A percentile compares a stretch with the other conserved stretches of the same genome.
Conservation (phyloP, 2,329 filamentous ascomycete genomes). For the Helotiales sp. region DNA sequence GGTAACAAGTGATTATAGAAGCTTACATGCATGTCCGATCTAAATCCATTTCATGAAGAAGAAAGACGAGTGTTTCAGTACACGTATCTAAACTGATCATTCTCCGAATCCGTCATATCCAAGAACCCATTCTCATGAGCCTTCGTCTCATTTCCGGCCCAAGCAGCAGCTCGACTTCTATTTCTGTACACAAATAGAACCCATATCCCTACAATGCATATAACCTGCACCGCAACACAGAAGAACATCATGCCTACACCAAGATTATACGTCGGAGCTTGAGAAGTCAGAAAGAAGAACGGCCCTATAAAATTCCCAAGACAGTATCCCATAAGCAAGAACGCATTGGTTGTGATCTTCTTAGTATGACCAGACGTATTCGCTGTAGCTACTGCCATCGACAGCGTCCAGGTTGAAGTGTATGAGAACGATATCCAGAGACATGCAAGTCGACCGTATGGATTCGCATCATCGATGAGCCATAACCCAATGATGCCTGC, state of each 20-base stretch:
- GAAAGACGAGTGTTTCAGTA: too few species aligned
- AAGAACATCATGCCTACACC: constrained; percentile 52
- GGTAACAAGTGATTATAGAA: too few species aligned
- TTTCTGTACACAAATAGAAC: constrained; percentile 40
- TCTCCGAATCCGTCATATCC: constrained; percentile 43
- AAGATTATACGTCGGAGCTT: constrained; percentile 49
- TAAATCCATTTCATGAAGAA: too few species aligned
- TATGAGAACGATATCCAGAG: constrained; percentile 51
- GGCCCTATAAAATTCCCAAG: constrained; percentile 31
- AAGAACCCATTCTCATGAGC: constrained; percentile 32
- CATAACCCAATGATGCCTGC: constrained; percentile 33
- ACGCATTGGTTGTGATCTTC: constrained; percentile 45
- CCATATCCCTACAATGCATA: constrained; percentile 38
- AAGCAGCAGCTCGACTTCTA: constrained; percentile 37
- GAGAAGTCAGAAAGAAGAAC: constrained; percentile 57
- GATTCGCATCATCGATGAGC: constrained; percentile 32
- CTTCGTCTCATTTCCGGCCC: constrained; percentile 5
- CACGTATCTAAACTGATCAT: constrained; percentile 16
- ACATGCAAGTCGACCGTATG: constrained; percentile 46
- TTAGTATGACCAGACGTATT: constrained; percentile 45
- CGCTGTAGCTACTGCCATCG: constrained; percentile 50
- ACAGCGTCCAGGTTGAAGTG: too few species aligned
- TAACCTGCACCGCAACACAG: constrained; percentile 45
- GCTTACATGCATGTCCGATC: too few species aligned
- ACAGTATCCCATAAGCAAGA: constrained; percentile 37